A percentile compares a stretch with the other conserved stretches of the same genome.
Conservation (phyloP, 106 monocot species). For the Alisma plantagoaquatica region DNA sequence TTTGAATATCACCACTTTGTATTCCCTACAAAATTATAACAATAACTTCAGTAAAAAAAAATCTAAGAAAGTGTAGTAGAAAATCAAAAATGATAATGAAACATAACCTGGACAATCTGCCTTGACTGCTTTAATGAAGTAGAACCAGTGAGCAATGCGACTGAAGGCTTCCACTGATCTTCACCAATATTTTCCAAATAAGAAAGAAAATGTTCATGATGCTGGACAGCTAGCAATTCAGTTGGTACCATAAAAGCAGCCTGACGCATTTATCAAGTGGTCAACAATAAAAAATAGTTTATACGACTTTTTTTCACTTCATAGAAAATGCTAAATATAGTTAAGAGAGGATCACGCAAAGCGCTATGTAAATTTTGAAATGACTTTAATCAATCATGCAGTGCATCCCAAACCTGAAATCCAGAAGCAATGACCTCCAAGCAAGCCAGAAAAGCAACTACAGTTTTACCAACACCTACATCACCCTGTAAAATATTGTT, state of each 20-base stretch:
- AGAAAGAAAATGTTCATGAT: constrained; percentile 64
- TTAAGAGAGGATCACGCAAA: no score
- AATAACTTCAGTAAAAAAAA: neutral
- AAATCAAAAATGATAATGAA: neutral
- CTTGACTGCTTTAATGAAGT: constrained; percentile 60
- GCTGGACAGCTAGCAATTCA: constrained; percentile 84
- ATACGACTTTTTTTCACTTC: no score
- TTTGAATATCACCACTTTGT: constrained; percentile 54
- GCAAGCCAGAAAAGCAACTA: constrained; percentile 92
- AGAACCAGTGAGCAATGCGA: constrained; percentile 87
- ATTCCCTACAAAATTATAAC: constrained; percentile 52
- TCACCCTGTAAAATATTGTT: constrained; percentile 86
- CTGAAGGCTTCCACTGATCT: constrained; percentile 40
- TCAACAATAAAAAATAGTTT: no score
- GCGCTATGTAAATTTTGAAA: no score
- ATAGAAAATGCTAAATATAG: no score
- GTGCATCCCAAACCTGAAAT: constrained; percentile 79
- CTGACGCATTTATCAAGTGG: no score
- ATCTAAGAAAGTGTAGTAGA: neutral
- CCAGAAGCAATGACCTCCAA: constrained; percentile 94
- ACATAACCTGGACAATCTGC: constrained; percentile 36
- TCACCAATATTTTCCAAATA: constrained; percentile 48
- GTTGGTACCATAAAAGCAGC: constrained; percentile 99
- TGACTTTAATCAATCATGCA: no score
- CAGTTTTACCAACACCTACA: constrained; percentile 98